Evolutionary conservation across 1,284 basidiomycete species (phyloP).

Genomic region (Microbotryum intermedium): DNA sequence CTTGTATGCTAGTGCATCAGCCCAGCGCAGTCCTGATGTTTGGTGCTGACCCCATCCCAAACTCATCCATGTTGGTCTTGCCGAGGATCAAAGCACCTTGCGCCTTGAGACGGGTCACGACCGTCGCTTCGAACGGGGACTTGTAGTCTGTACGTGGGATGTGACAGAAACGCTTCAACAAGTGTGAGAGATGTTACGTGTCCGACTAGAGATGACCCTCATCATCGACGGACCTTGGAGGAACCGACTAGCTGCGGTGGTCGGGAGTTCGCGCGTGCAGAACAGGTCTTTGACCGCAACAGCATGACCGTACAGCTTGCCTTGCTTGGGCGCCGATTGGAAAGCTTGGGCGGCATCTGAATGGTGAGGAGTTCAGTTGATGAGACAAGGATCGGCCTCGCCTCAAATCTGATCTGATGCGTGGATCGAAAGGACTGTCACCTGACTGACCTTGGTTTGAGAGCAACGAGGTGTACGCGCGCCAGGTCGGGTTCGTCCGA

Average conservation of each 20-base stretch:
- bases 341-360: neutral
- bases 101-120: conserved; percentile 55
- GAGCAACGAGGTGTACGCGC: neutral
- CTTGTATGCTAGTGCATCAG: neutral
- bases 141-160: conserved; percentile 55
- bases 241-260: conserved; percentile 70
- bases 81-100: conserved; percentile 68
- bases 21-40: neutral
- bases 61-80: conserved; percentile 95
- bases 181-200: neutral
- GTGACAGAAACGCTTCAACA: too few species aligned
- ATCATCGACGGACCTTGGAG: conserved; percentile 48
- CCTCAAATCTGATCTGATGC: too few species aligned
- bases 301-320: neutral
- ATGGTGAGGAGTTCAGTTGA: too few species aligned
- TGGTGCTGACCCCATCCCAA: conserved; percentile 80
- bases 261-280: conserved; percentile 56
- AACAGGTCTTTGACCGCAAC: conserved; percentile 83
- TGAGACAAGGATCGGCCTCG: too few species aligned
- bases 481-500: neutral
- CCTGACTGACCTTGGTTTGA: neutral
- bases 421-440: too few species aligned
- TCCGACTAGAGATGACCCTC: neutral
- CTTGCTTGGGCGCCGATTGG: neutral
- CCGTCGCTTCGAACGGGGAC: conserved; percentile 81